Evolutionary conservation across 2,329 filamentous ascomycete species (phyloP), one percentile per base, ranked within the genome.

Genomic region (Sclerotinia subarctica): DNA sequence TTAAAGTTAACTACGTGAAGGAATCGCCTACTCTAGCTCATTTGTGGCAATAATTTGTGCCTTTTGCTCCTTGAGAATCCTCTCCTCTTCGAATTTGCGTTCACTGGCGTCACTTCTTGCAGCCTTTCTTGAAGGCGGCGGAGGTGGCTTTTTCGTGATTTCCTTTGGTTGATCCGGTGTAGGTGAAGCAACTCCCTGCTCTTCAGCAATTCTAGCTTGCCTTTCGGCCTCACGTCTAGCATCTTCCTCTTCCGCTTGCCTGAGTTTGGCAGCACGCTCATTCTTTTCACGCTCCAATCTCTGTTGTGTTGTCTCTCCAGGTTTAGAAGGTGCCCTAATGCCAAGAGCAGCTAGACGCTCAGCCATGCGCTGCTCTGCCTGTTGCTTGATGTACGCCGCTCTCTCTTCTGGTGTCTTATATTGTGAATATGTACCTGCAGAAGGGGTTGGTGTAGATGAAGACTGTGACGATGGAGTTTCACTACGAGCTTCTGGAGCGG

Each of bases 351-450:
- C 95, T 75, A 99, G 86, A 69, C 95, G 90, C 79, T 98, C 95
- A 47, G 95, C 94, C 90, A 99, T 98, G 69, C 94, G 92, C 77
- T 94, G 92, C 78, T 98, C 94, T 11, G 95, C 96, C 78, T 97
- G 94, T 78, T 97, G 94, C 78, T 96, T 96, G 77, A 98, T 97
- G 76, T 96, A 97, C 6, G 94, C 93, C 47, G 96, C 93, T 67
- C 95, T 88, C 76, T 99, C 94, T 79, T 98, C 94, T 0, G 94
- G 90, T 0, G 94, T 97, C 79, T 91, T 92, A 78, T 95, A 96
- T 5, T 92, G 86, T 2, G 92, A 86, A 77, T 96, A 96, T 0
- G 90, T 90, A 2, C 88, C 86, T 26, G 82, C 82, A 29, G 85
- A 79, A 15, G 84, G 81, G 57, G 84, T 79, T 42, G 82, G 78